Evolutionary conservation across 768 basidiomycete genomes (phyloP).

Genomic region (Amanita pseudoporphyria): DNA sequence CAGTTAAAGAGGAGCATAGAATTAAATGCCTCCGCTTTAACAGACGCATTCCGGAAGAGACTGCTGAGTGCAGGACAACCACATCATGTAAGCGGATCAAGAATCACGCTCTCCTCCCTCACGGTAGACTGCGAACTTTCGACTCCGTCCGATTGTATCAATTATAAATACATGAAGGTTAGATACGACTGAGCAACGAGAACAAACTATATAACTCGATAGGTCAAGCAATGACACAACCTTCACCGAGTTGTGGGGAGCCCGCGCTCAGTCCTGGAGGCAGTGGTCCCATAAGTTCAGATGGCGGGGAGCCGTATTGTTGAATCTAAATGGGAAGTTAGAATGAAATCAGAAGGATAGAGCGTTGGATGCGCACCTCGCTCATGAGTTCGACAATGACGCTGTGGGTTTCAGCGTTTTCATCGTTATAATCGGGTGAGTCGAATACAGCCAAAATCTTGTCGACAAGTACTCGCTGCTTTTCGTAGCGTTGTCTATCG

Average conservation of each 20-base stretch:
- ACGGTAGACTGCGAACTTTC: no score
- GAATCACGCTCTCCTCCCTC: no score
- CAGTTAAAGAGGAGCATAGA: neutral
- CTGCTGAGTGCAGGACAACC: no score
- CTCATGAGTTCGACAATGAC: slow-evolving; percentile 63
- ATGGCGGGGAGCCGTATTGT: slow-evolving; percentile 64
- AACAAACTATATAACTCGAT: neutral
- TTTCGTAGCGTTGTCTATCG: slow-evolving; percentile 55
- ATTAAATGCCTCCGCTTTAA: neutral
- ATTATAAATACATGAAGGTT: no score
- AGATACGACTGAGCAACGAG: neutral
- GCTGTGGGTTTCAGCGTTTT: slow-evolving; percentile 32
- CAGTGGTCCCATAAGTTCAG: slow-evolving; percentile 76
- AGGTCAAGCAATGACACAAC: slow-evolving; percentile 5
- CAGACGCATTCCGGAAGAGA: no score
- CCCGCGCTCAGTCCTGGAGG: slow-evolving; percentile 57
- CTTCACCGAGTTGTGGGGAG: slow-evolving; percentile 10
- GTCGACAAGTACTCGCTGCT: slow-evolving; percentile 47
- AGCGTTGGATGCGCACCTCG: slow-evolving; percentile 40
- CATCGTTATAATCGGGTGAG: slow-evolving; percentile 45
- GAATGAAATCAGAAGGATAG: neutral
- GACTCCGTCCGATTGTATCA: neutral
- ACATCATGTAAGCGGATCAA: no score
- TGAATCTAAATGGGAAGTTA: slow-evolving; percentile 49
- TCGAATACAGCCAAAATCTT: slow-evolving; percentile 63